phyloP scores from a whole-genome alignment of 192 early-diverging fungal species.

The Podila epicladia region DNA sequence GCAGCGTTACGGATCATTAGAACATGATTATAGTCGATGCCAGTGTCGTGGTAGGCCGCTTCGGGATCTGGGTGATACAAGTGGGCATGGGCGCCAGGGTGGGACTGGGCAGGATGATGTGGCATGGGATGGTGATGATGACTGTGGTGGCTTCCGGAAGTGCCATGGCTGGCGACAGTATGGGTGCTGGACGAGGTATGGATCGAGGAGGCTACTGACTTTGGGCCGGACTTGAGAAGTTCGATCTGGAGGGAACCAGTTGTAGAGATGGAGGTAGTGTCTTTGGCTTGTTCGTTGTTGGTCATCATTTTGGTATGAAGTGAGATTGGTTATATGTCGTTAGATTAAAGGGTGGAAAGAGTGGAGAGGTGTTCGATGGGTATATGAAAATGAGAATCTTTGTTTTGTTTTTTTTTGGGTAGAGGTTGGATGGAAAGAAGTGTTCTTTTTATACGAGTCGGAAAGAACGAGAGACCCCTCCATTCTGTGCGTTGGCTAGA shows the following conservation, averaged over 20 bases:
- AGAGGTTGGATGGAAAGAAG: too few relatives aligned
- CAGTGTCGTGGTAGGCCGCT: constrained; percentile 49
- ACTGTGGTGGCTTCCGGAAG: background rate
- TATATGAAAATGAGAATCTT: background rate
- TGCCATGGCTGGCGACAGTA: background rate
- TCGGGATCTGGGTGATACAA: constrained; percentile 47
- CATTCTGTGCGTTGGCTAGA: too few relatives aligned
- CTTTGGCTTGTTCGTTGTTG: constrained; percentile 18
- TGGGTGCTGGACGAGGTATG: constrained; percentile 4
- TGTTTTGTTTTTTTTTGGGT: too few relatives aligned
- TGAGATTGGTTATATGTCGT: background rate
- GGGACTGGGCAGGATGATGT: constrained; percentile 22
- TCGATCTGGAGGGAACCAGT: background rate
- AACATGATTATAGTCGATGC: constrained; percentile 83
- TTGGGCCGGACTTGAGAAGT: background rate
- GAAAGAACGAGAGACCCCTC: too few relatives aligned
- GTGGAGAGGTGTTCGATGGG: background rate
- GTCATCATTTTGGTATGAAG: constrained; percentile 2
- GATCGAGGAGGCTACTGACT: constrained; percentile 6
- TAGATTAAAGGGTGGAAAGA: background rate
- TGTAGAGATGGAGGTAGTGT: background rate
- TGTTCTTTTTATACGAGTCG: too few relatives aligned
- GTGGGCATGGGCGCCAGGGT: constrained; percentile 35
- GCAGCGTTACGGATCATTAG: constrained; percentile 88
- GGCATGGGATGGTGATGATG: constrained; percentile 16